Percentiles rank a stretch among this genome's conserved stretches.
Evolutionary conservation across 139 green algal species (phyloP).

Genomic region (Picochlorum sp.): DNA sequence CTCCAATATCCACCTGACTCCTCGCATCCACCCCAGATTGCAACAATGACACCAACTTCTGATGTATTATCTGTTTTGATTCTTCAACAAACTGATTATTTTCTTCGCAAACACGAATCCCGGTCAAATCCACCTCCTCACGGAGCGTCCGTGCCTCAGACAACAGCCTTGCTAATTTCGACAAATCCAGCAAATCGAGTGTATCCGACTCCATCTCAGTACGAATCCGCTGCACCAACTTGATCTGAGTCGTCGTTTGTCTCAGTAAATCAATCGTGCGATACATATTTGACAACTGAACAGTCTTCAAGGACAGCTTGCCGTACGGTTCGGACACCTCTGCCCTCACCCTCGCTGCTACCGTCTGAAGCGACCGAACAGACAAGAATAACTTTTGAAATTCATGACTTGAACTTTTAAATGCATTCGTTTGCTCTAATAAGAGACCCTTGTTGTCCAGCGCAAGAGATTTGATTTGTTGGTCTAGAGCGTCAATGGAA

Average conservation of each 20-base stretch:
- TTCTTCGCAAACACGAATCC: conserved; percentile 43
- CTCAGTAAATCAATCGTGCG: conserved; percentile 55
- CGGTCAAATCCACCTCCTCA: conserved; percentile 45
- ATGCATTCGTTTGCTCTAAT: conserved; percentile 19
- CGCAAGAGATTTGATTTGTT: conserved; percentile 43
- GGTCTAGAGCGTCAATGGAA: conserved; percentile 48
- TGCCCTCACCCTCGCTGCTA: conserved; percentile 46
- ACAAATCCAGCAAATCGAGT: conserved; percentile 47
- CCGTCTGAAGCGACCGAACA: conserved; percentile 51
- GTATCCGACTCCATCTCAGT: conserved; percentile 7
- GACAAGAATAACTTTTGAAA: conserved; percentile 49
- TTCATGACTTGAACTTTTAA: conserved; percentile 46
- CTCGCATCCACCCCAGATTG: conserved; percentile 60
- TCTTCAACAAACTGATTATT: conserved; percentile 51
- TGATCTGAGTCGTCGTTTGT: conserved; percentile 53
- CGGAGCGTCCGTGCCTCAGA: conserved; percentile 51
- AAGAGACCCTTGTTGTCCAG: conserved; percentile 42
- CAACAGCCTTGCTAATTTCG: conserved; percentile 74
- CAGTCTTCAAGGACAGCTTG: conserved; percentile 24
- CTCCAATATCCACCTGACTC: conserved; percentile 80
- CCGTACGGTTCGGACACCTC: conserved; percentile 58
- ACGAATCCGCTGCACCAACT: conserved; percentile 42
- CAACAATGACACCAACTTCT: conserved; percentile 57
- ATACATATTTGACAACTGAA: conserved; percentile 43
- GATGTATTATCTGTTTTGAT: conserved; percentile 32